Percentiles rank a stretch among this genome's conserved stretches.
phyloP scores from a whole-genome alignment of 352 stramenopile genomes.

The Phytophthora agathidicida region DNA sequence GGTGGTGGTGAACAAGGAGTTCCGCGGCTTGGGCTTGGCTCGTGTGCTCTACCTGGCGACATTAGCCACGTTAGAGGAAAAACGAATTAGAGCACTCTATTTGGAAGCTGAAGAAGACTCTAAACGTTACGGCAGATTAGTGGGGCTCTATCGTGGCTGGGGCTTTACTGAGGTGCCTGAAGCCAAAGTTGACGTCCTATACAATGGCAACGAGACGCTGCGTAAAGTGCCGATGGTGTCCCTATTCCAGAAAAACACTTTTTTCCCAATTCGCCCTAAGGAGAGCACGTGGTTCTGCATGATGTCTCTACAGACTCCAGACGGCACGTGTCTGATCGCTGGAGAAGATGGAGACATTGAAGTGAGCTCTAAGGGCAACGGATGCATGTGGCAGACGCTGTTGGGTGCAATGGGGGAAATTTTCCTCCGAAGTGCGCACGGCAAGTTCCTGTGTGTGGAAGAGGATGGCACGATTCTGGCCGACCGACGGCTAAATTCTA shows the following conservation, averaged over 20 bases:
- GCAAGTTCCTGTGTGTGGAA: slow-evolving; percentile 88
- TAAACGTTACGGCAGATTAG: slow-evolving; percentile 62
- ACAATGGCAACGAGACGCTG: slow-evolving; percentile 86
- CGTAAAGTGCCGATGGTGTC: slow-evolving; percentile 86
- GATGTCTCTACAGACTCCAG: slow-evolving; percentile 64
- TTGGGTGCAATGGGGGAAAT: slow-evolving; percentile 62
- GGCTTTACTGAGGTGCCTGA: slow-evolving; percentile 59
- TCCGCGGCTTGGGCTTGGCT: slow-evolving; percentile 69
- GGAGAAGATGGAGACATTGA: slow-evolving; percentile 68
- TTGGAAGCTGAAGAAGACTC: slow-evolving; percentile 77
- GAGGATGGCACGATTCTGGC: slow-evolving; percentile 73
- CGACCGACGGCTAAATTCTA: slow-evolving; percentile 77
- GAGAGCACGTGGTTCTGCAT: slow-evolving; percentile 79
- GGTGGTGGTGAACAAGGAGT: slow-evolving; percentile 71
- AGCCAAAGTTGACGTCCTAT: slow-evolving; percentile 81
- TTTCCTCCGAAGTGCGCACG: slow-evolving; percentile 75
- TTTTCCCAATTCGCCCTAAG: slow-evolving; percentile 54
- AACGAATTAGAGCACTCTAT: slow-evolving; percentile 51
- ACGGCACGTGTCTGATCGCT: slow-evolving; percentile 75
- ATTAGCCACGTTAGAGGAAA: slow-evolving; percentile 65
- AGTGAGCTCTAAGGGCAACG: slow-evolving; percentile 35
- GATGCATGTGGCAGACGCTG: slow-evolving; percentile 80
- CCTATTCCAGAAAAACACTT: slow-evolving; percentile 43
- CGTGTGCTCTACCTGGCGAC: slow-evolving; percentile 83
- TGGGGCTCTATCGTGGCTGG: slow-evolving; percentile 76